Evolutionary conservation across 768 basidiomycete species (phyloP).

Genomic region (Lactarius tabidus): DNA sequence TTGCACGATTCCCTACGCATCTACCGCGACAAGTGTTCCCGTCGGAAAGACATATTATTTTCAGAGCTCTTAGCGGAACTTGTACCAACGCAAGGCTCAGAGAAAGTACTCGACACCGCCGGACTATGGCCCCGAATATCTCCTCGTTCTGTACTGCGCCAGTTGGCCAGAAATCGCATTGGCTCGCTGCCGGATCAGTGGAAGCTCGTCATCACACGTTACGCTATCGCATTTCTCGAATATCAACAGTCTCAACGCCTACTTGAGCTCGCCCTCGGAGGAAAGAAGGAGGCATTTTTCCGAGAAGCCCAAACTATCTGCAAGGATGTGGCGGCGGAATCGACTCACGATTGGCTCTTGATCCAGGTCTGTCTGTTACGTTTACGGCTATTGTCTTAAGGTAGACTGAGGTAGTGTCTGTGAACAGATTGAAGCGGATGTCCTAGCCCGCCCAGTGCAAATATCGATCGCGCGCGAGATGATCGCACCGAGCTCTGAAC

Average conservation of each 20-base stretch:
- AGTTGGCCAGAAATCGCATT: conserved; percentile 27
- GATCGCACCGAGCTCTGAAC: conserved; percentile 37
- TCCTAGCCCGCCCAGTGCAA: conserved; percentile 44
- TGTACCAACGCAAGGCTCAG: background rate
- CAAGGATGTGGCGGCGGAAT: background rate
- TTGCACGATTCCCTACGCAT: background rate
- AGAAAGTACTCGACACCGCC: background rate
- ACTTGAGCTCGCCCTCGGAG: conserved; percentile 5
- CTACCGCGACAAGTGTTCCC: background rate
- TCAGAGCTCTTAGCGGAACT: background rate
- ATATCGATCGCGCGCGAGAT: conserved; percentile 42
- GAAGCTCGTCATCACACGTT: background rate
- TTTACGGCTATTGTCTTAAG: no score
- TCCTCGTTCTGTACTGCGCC: conserved; percentile 12
- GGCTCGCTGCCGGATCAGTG: conserved; percentile 8
- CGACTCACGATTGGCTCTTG: conserved; percentile 15
- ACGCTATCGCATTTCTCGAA: background rate
- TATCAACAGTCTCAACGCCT: conserved; percentile 16
- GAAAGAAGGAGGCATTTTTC: background rate
- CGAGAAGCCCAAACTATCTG: background rate
- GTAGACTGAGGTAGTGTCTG: background rate
- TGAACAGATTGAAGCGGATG: conserved; percentile 42
- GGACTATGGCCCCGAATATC: conserved; percentile 19
- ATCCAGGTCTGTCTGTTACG: conserved; percentile 9
- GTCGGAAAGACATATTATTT: background rate